Evolutionary conservation across 768 basidiomycete genomes (phyloP), one percentile per base, ranked within the genome.

Genomic region (Tricholoma flavovirens): DNA sequence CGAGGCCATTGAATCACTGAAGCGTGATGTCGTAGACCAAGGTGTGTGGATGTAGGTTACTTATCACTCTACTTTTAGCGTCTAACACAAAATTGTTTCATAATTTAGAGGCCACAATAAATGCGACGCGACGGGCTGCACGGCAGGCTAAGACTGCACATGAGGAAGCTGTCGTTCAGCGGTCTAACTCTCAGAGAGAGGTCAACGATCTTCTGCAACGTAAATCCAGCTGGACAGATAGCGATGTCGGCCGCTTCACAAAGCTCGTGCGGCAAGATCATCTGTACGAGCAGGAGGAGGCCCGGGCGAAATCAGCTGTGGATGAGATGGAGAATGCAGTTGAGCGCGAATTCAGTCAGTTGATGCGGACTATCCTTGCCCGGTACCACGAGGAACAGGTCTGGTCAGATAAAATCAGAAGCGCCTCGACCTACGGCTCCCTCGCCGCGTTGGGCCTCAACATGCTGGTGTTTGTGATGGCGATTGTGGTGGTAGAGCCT

Each of bases 311-410:
- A 64, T 70, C 68, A 6, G 78, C 75, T 15, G 86, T 90, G 2
- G 78, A 80, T 19, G 78, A 83, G 38, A 79, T 83, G 2, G 97
- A 99, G 62, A 80, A 83, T 51, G 82, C 80, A 1, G 91, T 93
- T 15, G 97, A 99, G 61, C 81, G 81, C 45, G 90, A 88, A 62
- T 97, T 98, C 68, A 86, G 79, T 64, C 87, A 85, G 66, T 79
- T 98, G 30, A 90, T 96, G 87, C 85, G 85, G 55, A 77, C 82
- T 9, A 98, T 98, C 64, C 80, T 99, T 56, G 85, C 83, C 49
- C 81, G 96, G 36, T 98, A 98, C 70, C 96, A 98, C 73, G 96
- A 98, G 72, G 97, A 99, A 68, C 97, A 99, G 69, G 84, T 98
- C 2, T 99, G 97, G 97, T 93, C 91, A 53, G 96, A 99, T 77